Percentiles rank a stretch among this genome's conserved stretches.
Conservation (phyloP, 805 yeast genomes). For the Blastobotrys terrestris region DNA sequence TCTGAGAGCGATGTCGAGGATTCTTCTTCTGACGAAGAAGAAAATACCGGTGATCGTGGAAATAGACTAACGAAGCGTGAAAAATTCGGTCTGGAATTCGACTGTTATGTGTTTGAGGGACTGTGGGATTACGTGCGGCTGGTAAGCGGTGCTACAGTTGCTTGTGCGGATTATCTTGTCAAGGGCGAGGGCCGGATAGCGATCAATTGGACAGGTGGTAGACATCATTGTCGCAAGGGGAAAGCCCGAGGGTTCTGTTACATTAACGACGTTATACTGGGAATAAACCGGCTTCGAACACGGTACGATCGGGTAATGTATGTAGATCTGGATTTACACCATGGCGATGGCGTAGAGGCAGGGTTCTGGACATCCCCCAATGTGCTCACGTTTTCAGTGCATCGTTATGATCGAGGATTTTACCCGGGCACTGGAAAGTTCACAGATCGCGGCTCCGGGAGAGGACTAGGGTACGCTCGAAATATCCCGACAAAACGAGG, state of each 20-base stretch:
- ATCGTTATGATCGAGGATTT: conserved; percentile 59
- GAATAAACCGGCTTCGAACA: conserved; percentile 44
- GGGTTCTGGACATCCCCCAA: conserved; percentile 53
- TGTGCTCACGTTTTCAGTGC: conserved; percentile 59
- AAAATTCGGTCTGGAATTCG: conserved; percentile 48
- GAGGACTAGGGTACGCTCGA: conserved; percentile 35
- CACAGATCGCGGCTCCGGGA: conserved; percentile 34
- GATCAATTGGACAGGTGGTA: conserved; percentile 74
- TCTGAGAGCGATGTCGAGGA: conserved; percentile 4
- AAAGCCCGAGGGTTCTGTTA: conserved; percentile 69
- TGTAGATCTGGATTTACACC: conserved; percentile 69
- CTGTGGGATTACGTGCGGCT: conserved; percentile 44
- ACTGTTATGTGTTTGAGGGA: conserved; percentile 57
- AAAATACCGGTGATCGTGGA: conserved; percentile 6
- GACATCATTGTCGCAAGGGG: conserved; percentile 58
- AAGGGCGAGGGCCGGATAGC: conserved; percentile 25
- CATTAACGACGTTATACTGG: conserved; percentile 59
- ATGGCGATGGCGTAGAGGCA: conserved; percentile 72
- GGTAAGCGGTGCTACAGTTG: conserved; percentile 53
- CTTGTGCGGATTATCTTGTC: conserved; percentile 38
- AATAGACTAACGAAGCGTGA: conserved; percentile 5
- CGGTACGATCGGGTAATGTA: conserved; percentile 46
- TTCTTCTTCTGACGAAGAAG: conserved; percentile 5
- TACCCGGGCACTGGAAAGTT: conserved; percentile 65
- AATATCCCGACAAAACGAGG: conserved; percentile 59